phyloP scores from a whole-genome alignment of 192 early-diverging fungal genomes.

The Chytriomyces hyalinus region DNA sequence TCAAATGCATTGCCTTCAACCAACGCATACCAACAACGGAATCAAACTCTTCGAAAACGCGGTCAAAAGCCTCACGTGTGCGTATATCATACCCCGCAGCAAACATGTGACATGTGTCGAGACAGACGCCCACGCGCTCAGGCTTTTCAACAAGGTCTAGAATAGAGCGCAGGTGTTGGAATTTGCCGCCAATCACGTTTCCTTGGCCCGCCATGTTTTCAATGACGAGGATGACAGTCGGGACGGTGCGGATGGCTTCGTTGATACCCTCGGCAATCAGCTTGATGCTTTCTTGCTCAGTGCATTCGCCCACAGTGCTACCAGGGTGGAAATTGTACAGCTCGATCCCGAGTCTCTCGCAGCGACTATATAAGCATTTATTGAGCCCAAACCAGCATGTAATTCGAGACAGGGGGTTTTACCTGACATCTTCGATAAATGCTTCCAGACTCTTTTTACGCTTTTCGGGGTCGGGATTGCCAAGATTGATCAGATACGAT shows the following conservation, averaged over 20 bases:
- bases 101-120: slow-evolving; percentile 67
- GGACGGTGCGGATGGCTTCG: slow-evolving; percentile 44
- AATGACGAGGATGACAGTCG: slow-evolving; percentile 49
- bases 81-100: slow-evolving; percentile 64
- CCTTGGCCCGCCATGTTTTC: slow-evolving; percentile 66
- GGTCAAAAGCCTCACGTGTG: slow-evolving; percentile 49
- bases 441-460: slow-evolving; percentile 47
- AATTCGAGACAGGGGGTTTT: not conserved
- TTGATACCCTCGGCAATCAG: slow-evolving; percentile 57
- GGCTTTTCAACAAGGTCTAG: slow-evolving; percentile 55
- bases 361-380: slow-evolving; percentile 31
- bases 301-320: slow-evolving; percentile 45
- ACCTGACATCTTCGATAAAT: slow-evolving; percentile 58
- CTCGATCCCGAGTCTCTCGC: slow-evolving; percentile 53
- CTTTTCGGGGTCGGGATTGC: slow-evolving; percentile 53
- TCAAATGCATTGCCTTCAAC: slow-evolving; percentile 61
- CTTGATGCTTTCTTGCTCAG: slow-evolving; percentile 41
- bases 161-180: slow-evolving; percentile 54
- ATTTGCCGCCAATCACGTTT: slow-evolving; percentile 51
- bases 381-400: not conserved
- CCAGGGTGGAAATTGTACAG: slow-evolving; percentile 62
- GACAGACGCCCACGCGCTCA: slow-evolving; percentile 59
- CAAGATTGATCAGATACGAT: slow-evolving; percentile 62
- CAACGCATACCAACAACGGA: slow-evolving; percentile 52
- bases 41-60: slow-evolving; percentile 50